Evolutionary conservation across 2,329 filamentous ascomycete species (phyloP), one percentile per base, ranked within the genome.

Genomic region (Neobulgaria alba): DNA sequence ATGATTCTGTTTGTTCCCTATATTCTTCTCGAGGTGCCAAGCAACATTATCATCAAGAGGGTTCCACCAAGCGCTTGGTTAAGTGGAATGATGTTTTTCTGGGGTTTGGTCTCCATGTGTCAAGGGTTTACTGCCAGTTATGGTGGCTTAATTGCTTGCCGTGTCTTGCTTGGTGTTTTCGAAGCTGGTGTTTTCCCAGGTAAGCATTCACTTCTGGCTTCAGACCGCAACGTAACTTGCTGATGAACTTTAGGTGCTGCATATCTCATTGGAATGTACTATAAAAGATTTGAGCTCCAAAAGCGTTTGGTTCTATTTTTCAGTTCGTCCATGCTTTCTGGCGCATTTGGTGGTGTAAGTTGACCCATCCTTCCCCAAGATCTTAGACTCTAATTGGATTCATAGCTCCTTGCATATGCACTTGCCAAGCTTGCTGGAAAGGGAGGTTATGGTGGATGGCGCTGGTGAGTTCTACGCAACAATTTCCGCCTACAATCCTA

Each of bases 131-230:
- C 54, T 3, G 61, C 65, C 41, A 79, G 76, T 47, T 85, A 80
- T 52, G 62, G 67, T 5, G 77, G 78, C 0, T 64, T 86, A 45
- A 75, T 86, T 53, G 72, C 77, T 1, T 58, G 82, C n/a, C 67
- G 79, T 8, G 82, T 79, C 72, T 77, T 86, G 49, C 63, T 86
- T 18, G 79, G 80, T 1, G 29, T 50, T 2, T 46, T 50, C 12
- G 51, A 52, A 38, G 49, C 69, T 4, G 79, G 73, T 5, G 82
- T 84, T 60, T 82, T 83, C 54, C 79, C 81, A 0, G 63, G 82
- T 4, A 33, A 39, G 8, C 33, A 36, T 17, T 19, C 41, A 10
- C 37, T 32, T 19, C 20, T 41, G 4, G 29, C 26, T n/a, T n/a
- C 12, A 26, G 7, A 26, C 12, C 23, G 23, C 23, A 26, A 7